A percentile compares a stretch with the other conserved stretches of the same genome.
Evolutionary conservation across 2,329 filamentous ascomycete genomes (phyloP).

Genomic region (Mycosphaerella sp.): DNA sequence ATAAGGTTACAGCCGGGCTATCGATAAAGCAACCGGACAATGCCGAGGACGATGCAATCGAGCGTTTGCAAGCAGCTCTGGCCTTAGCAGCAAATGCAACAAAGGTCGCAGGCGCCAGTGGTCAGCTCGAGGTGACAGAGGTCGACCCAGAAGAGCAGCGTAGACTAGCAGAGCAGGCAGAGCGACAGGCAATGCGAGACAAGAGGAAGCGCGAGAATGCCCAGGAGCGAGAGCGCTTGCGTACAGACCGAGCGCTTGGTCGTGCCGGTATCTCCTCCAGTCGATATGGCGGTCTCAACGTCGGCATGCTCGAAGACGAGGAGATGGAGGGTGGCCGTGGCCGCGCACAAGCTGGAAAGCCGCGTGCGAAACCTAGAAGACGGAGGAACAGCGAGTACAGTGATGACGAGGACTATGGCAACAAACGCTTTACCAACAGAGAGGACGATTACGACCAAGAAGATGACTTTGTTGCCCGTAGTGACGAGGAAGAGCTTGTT

Average conservation of each 20-base stretch:
- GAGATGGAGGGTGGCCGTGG: slow-evolving; percentile 35
- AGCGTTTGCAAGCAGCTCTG: slow-evolving; percentile 61
- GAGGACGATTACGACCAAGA: slow-evolving; percentile 74
- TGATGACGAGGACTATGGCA: slow-evolving; percentile 72
- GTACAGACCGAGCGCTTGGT: slow-evolving; percentile 45
- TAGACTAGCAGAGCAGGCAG: slow-evolving; percentile 64
- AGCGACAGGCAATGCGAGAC: slow-evolving; percentile 63
- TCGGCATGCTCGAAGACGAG: slow-evolving; percentile 64
- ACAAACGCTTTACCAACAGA: slow-evolving; percentile 52
- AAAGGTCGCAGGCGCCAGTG: slow-evolving; percentile 45
- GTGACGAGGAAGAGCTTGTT: slow-evolving; percentile 62
- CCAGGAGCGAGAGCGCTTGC: slow-evolving; percentile 57
- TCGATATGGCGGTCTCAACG: slow-evolving; percentile 53
- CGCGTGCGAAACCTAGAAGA: slow-evolving; percentile 35
- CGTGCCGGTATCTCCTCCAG: slow-evolving; percentile 44
- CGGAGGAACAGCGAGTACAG: slow-evolving; percentile 47
- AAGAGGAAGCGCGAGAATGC: slow-evolving; percentile 60
- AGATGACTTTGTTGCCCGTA: slow-evolving; percentile 70
- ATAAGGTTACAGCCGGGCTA: slow-evolving; percentile 69
- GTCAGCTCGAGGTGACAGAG: slow-evolving; percentile 62
- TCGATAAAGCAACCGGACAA: slow-evolving; percentile 61
- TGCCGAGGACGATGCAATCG: slow-evolving; percentile 64
- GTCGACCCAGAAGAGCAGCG: slow-evolving; percentile 71
- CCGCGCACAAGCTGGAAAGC: slow-evolving; percentile 21
- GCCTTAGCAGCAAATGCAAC: slow-evolving; percentile 56